A percentile compares a stretch with the other conserved stretches of the same genome.
phyloP scores from a whole-genome alignment of 2,329 filamentous ascomycete genomes.

The Byssothecium circinans region DNA sequence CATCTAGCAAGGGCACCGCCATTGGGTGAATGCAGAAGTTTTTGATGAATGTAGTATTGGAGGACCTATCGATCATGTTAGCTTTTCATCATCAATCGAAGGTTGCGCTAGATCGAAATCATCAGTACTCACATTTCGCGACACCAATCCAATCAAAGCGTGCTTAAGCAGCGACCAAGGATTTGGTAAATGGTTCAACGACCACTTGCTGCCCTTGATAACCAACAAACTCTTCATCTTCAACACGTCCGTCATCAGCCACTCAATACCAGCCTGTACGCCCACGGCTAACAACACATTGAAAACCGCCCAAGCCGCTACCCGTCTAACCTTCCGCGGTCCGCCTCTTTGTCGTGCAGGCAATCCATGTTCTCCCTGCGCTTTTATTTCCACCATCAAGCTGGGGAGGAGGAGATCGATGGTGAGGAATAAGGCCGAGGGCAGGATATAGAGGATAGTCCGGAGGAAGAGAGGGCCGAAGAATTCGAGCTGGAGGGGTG shows the following conservation, averaged over 20 bases:
- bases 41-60: constrained; percentile 74
- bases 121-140: constrained; percentile 63
- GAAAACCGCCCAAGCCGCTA: constrained; percentile 56
- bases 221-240: constrained; percentile 59
- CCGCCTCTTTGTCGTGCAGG: constrained; percentile 46
- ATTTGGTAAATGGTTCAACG: constrained; percentile 63
- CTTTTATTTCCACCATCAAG: constrained; percentile 69
- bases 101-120: too few species aligned
- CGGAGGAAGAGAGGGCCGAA: constrained; percentile 70
- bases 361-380: constrained; percentile 58
- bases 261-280: constrained; percentile 60
- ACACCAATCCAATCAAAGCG: constrained; percentile 54
- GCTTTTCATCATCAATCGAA: not conserved
- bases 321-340: constrained; percentile 49
- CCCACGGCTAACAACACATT: constrained; percentile 59
- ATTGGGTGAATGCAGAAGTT: constrained; percentile 61
- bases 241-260: constrained; percentile 56
- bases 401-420: constrained; percentile 74
- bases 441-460: constrained; percentile 70
- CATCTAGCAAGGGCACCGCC: constrained; percentile 33
- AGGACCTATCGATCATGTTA: constrained; percentile 51
- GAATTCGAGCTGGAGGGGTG: constrained; percentile 73
- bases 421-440: constrained; percentile 70
- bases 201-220: constrained; percentile 61
- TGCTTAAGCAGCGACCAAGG: constrained; percentile 64